Evolutionary conservation across 2,329 filamentous ascomycete genomes (phyloP), one percentile per base, ranked within the genome.

Genomic region (Cryphonectria naterciae): DNA sequence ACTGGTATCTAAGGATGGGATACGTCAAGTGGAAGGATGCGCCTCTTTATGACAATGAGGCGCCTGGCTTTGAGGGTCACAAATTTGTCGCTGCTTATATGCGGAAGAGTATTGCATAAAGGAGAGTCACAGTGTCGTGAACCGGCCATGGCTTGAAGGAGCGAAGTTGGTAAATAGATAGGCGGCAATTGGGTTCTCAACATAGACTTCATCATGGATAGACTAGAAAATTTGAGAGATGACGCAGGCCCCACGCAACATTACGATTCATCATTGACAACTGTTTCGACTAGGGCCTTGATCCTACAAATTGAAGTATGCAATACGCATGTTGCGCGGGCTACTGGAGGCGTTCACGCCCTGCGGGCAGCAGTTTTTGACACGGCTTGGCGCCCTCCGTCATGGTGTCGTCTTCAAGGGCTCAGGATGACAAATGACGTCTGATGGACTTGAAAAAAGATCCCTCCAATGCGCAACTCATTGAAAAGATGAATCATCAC

Each of bases 1-100:
- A 68, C 13, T 73, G 72, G 72, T 73, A 73, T n/a, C 22, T 7
- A 25, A 60, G 72, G 41, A 72, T 73, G 72, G 72, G 72, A 0
- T 73, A 72, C 25, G 70, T 72, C 19, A 73, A 70, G 22, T 73
- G 71, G 52, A 69, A 72, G 49, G 72, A 72, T 39, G 46, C 62
- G 52, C 68, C 65, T 19, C 6, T 37, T 7, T 70, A 70, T 62
- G 17, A 19, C 1, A 5, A 11, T 17, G 28, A n/a, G 3, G n/a
- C 5, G 17, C 46, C 46, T 22, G 67, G 67, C 25, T 54, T 52
- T 13, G 58, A 65, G 35, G 67, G 43, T 17, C 22, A 37, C 35
- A 70, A 62, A 35, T 67, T 65, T 11, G 10, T 70, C 13, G 68
- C 63, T 7, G 64, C 64, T 19, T 70, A n/a, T n/a, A 19, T 70